phyloP scores from a whole-genome alignment of 2,329 filamentous ascomycete genomes.

The Diplodia seriata region DNA sequence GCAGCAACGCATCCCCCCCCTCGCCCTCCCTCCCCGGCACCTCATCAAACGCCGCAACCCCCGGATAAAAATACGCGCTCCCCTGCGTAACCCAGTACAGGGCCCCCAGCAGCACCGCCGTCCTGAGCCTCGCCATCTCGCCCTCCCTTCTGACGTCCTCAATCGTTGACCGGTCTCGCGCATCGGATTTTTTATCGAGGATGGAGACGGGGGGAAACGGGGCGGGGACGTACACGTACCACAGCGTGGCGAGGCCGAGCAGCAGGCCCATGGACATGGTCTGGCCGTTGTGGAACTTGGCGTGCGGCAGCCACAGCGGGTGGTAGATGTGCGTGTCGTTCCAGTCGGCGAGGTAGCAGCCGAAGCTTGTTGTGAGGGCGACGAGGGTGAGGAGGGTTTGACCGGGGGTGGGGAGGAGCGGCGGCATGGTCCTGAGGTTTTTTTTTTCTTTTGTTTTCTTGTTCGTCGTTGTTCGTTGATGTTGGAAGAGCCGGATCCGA shows the following conservation, averaged over 20 bases:
- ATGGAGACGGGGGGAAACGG: too few relatives aligned
- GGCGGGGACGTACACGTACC: conserved; percentile 42
- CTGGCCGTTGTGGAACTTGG: conserved; percentile 61
- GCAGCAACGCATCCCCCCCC: conserved; percentile 10
- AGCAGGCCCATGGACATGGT: conserved; percentile 57
- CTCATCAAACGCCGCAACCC: not conserved
- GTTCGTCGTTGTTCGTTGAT: not conserved
- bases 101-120: conserved; percentile 44
- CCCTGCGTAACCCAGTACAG: conserved; percentile 56
- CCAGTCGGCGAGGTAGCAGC: conserved; percentile 47
- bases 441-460: too few relatives aligned
- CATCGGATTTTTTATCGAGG: too few relatives aligned
- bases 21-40: conserved; percentile 7
- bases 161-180: not conserved
- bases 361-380: conserved; percentile 43
- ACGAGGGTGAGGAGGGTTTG: conserved; percentile 42
- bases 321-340: conserved; percentile 57
- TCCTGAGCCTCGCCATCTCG: conserved; percentile 33
- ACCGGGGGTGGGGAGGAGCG: conserved; percentile 34
- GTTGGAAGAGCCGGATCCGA: too few relatives aligned
- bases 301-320: conserved; percentile 58
- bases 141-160: not conserved
- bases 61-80: conserved; percentile 57
- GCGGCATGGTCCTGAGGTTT: too few relatives aligned
- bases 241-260: conserved; percentile 50